Percentiles rank a stretch among this genome's conserved stretches.
phyloP scores from a whole-genome alignment of 345 rosid species.

The Boechera retrofracta region DNA sequence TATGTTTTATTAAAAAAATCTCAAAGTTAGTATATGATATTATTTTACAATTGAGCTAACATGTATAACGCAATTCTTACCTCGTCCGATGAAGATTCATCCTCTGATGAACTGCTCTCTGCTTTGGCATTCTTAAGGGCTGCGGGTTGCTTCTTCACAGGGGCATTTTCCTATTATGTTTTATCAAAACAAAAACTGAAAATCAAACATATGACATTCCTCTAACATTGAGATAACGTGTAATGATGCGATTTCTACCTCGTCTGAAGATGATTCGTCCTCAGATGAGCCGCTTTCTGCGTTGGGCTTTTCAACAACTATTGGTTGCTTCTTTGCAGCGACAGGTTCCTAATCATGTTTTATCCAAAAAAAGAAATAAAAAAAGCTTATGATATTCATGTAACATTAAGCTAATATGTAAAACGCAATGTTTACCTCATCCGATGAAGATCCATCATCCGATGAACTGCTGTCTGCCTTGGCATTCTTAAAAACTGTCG shows the following conservation, averaged over 20 bases:
- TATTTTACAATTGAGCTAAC: background rate
- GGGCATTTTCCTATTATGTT: conserved; percentile 34
- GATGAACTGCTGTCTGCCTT: conserved; percentile 49
- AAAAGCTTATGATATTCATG: background rate
- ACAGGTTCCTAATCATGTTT: conserved; percentile 33
- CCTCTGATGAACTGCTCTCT: conserved; percentile 49
- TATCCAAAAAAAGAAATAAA: background rate
- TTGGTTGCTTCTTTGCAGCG: conserved; percentile 18
- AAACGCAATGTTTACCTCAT: conserved; percentile 37
- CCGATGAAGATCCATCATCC: conserved; percentile 47
- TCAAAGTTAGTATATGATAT: background rate
- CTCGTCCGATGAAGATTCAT: conserved; percentile 48
- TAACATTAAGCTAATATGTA: background rate
- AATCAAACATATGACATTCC: background rate
- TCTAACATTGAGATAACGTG: background rate
- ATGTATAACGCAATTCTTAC: conserved; percentile 26
- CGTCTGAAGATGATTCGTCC: conserved; percentile 38
- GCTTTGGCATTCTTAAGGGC: conserved; percentile 33
- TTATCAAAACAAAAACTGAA: background rate
- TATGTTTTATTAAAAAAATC: background rate
- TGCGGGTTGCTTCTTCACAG: conserved; percentile 31
- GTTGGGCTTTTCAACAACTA: conserved; percentile 23
- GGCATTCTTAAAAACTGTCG: conserved; percentile 24
- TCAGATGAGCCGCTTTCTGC: conserved; percentile 43
- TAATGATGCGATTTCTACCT: conserved; percentile 26